phyloP scores from a whole-genome alignment of 148 eudicot species.

The Camellia lanceoleosa region DNA sequence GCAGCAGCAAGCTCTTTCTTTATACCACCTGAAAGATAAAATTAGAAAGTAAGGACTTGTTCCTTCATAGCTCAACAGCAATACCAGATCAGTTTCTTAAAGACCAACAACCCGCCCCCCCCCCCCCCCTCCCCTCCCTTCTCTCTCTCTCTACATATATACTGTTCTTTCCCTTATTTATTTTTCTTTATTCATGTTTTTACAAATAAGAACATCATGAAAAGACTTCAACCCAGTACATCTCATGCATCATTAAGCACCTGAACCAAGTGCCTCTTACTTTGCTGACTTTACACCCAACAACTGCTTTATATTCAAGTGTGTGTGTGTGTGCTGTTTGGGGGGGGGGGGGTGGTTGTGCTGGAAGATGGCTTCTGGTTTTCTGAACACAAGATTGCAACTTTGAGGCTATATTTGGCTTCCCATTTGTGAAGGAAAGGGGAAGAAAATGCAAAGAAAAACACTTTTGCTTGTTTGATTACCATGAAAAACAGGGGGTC shows the following conservation, averaged over 20 bases:
- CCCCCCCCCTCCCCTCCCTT: background rate
- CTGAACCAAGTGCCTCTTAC: background rate
- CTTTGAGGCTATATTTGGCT: background rate
- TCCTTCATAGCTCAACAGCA: background rate
- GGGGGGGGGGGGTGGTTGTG: background rate
- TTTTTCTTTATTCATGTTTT: background rate
- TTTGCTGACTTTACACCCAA: background rate
- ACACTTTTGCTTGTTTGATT: too few species aligned
- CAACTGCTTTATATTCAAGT: background rate
- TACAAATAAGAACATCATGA: background rate
- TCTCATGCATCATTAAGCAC: background rate
- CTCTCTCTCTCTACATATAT: background rate
- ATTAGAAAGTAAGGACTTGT: background rate
- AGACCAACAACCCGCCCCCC: too few species aligned
- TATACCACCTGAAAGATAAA: constrained; percentile 45
- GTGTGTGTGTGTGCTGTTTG: too few species aligned
- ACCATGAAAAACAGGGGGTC: background rate
- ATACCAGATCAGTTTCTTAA: background rate
- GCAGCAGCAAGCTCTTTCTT: constrained; percentile 73
- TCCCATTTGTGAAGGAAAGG: background rate
- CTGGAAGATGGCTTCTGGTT: background rate
- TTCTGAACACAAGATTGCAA: background rate
- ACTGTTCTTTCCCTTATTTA: background rate
- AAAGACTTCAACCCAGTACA: background rate
- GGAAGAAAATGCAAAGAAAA: background rate